Evolutionary conservation across 2,329 filamentous ascomycete species (phyloP), one percentile per base, ranked within the genome.

Genomic region (Cladosporium phlei): DNA sequence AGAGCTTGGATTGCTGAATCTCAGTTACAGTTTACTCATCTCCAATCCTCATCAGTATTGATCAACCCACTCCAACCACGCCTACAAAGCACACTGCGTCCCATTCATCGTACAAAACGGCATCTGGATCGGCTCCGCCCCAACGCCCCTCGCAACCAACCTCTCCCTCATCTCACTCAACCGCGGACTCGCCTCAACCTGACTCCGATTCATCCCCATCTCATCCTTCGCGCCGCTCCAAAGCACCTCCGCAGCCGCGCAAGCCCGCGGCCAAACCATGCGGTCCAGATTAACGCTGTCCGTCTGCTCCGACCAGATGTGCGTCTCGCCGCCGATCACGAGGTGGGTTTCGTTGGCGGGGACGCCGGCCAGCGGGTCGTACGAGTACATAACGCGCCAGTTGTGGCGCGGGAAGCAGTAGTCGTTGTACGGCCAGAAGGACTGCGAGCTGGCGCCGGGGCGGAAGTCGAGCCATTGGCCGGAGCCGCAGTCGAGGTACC

Each of bases 351-450:
- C 66, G 20, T 81, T 73, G 8, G 66, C 68, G 0, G 83, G 77
- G 4, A 95, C 73, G 35, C 78, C 79, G 2, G 69, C 73, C 3
- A 82, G 70, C 0, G 88, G 88, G 61, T 95, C 83, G 65, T 91
- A 86, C 16, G 80, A 78, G 73, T 95, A 95, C 49, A 91, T 76
- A 21, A 87, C 72, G 5, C 81, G 78, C 89, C 89, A 95, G 69
- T 79, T 86, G 71, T 95, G 88, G 60, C 75, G 74, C 1, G 89
- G 89, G 0, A 72, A 71, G 69, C 88, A 95, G 77, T 89, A 95
- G 70, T 94, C 88, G 49, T 72, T 68, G 70, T 86, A 95, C 0
- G 87, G 87, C 62, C 77, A 88, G 67, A 70, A 78, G 1, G 58
- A 52, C 14, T 71, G 55, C 53, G 76, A 76, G 12, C 74, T 67